phyloP scores from a whole-genome alignment of 1,284 basidiomycete genomes.

The Moesziomyces antarcticus region DNA sequence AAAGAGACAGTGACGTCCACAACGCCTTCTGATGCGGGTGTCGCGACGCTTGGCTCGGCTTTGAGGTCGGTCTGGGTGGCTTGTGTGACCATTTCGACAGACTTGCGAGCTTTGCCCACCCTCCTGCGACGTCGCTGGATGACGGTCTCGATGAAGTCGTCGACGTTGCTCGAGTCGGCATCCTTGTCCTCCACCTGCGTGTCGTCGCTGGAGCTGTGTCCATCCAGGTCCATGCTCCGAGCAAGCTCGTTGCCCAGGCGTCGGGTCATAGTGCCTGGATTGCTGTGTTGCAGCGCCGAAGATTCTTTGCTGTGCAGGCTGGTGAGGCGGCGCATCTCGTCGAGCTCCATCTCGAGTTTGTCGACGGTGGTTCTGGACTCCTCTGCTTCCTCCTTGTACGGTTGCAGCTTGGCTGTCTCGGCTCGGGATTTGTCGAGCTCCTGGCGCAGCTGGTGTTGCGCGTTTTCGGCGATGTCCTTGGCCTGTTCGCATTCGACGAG shows the following conservation, averaged over 20 bases:
- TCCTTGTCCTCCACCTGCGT: conserved; percentile 46
- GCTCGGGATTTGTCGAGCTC: conserved; percentile 32
- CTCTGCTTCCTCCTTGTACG: conserved; percentile 34
- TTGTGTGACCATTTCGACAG: conserved; percentile 40
- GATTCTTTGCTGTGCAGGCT: conserved; percentile 36
- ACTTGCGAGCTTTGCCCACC: conserved; percentile 36
- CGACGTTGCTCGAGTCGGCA: conserved; percentile 34
- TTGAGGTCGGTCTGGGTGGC: conserved; percentile 36
- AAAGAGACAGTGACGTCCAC: not conserved
- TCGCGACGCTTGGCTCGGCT: conserved; percentile 6
- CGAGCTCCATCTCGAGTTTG: conserved; percentile 46
- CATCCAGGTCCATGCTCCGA: conserved; percentile 30
- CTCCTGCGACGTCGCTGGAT: conserved; percentile 41
- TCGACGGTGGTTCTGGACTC: conserved; percentile 32
- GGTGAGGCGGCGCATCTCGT: conserved; percentile 37
- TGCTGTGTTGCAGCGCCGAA: conserved; percentile 64
- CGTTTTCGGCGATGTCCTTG: conserved; percentile 21
- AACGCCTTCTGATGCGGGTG: not conserved
- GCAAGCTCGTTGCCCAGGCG: conserved; percentile 46
- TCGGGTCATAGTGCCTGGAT: conserved; percentile 24
- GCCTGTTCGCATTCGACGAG: conserved; percentile 37
- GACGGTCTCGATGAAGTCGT: conserved; percentile 49
- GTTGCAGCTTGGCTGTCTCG: conserved; percentile 26
- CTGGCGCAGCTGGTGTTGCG: conserved; percentile 14
- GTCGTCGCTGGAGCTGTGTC: conserved; percentile 36